Conservation (phyloP, 306 rosid species). For the Acacia acuminata region DNA sequence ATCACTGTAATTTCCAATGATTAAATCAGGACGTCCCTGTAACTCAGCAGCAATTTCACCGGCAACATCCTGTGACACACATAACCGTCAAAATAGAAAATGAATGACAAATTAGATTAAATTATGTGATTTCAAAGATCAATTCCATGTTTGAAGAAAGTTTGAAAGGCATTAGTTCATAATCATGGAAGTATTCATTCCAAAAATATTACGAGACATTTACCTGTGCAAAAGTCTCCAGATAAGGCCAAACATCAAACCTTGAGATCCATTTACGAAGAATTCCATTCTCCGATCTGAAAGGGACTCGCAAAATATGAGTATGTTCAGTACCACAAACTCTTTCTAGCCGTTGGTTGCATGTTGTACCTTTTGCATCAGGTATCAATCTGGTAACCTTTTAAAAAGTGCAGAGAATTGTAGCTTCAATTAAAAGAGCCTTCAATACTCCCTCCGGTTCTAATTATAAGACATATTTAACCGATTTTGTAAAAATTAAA, state of each 20-base stretch:
- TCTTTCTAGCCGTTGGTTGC: conserved; percentile 91
- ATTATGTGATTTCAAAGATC: background rate
- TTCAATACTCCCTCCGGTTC: no score
- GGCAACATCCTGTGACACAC: conserved; percentile 67
- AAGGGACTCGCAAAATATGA: conserved; percentile 88
- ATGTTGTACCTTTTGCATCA: conserved; percentile 87
- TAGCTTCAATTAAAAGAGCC: background rate
- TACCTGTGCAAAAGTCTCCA: conserved; percentile 95
- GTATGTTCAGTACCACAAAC: conserved; percentile 76
- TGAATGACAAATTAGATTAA: background rate
- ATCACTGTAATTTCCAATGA: conserved; percentile 95
- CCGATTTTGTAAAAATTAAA: no score
- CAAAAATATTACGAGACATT: conserved; percentile 1
- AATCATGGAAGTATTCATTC: conserved; percentile 13
- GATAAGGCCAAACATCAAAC: conserved; percentile 95
- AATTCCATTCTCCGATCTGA: conserved; percentile 70
- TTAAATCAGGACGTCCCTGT: conserved; percentile 81
- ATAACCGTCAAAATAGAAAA: conserved; percentile 25
- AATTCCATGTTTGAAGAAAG: conserved; percentile 6
- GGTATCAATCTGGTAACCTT: conserved; percentile 81
- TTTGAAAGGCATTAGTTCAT: background rate
- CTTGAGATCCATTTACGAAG: conserved; percentile 93
- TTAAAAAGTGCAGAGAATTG: background rate
- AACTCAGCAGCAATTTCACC: conserved; percentile 82
- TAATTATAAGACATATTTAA: no score